Percentiles rank a stretch among this genome's conserved stretches.
phyloP scores from a whole-genome alignment of 164 flowering plant genomes.

The Sextonia rubra region DNA sequence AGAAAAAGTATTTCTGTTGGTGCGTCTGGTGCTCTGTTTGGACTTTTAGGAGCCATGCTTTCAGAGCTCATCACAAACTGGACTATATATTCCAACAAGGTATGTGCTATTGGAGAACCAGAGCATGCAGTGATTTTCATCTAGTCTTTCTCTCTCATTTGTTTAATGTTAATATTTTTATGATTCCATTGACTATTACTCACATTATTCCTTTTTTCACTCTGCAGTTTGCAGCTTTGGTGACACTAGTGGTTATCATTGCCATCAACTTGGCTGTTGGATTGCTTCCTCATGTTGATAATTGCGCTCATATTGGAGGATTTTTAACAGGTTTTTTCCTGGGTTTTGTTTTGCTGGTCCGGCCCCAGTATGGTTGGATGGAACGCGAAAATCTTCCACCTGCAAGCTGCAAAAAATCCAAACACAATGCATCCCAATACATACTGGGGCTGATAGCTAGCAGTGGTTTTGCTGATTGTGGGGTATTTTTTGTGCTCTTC shows the following conservation, averaged over 20 bases:
- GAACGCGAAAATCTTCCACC: conserved; percentile 44
- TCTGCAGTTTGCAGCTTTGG: conserved; percentile 60
- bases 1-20: conserved; percentile 60
- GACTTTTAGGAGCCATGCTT: conserved; percentile 88
- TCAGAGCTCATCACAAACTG: conserved; percentile 77
- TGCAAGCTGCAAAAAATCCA: conserved; percentile 40
- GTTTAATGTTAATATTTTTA: too few species aligned
- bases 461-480: conserved; percentile 46
- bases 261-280: conserved; percentile 74
- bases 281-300: conserved; percentile 73
- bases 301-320: conserved; percentile 85
- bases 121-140: conserved; percentile 8
- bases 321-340: conserved; percentile 75
- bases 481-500: conserved; percentile 34
- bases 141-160: too few species aligned
- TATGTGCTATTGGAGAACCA: conserved; percentile 45
- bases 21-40: conserved; percentile 87
- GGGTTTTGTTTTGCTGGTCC: conserved; percentile 66
- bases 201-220: not conserved
- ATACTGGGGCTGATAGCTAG: conserved; percentile 43
- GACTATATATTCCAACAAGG: conserved; percentile 73
- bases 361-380: conserved; percentile 77
- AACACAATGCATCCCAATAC: conserved; percentile 64
- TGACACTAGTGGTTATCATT: conserved; percentile 59
- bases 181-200: not conserved